Base-by-base conservation (phyloP, 2,329 filamentous ascomycete genomes). In the Aspergillus ustus region DNA sequence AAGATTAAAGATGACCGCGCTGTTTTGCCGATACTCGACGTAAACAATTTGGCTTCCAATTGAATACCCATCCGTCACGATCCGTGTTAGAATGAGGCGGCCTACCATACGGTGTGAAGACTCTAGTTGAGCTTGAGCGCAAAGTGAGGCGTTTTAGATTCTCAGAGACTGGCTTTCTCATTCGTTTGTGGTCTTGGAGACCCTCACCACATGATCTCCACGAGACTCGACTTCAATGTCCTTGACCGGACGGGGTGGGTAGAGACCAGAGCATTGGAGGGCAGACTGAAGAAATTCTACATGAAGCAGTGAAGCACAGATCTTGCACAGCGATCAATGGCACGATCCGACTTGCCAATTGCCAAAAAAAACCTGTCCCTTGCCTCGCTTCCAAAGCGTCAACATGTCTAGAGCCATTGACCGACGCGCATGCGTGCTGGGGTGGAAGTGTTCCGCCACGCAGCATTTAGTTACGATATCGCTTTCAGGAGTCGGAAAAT, bases 131-230 rank as follows among this genome's bases (percentile, higher is more conserved):
- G 46, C 22, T 48, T 9, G 45, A 44, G 19, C 19, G 40, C 52
- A 69, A 67, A 69, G 66, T 69, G 66, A 69, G 67, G 67, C 67
- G 67, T 59, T 40, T 40, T 59, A 66, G 62, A 62, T 54, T 22
- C 9, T 31, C 58, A 57, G 44, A 51, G 44, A 56, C 52, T 58
- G 40, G 54, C 57, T 51, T 59, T 60, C 63, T 62, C 59, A 57
- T 64, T 62, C 55, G 59, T 34, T 52, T 55, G 44, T 19, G 20
- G 46, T 31, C 52, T 50, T 55, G 54, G 48, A 59, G 51, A 31
- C 54, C 37, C 55, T 49, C 54, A 49, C 56, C 62, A 59, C 62
- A 64, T 61, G 56, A 59, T 62, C 28, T 46, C 45, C 29, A 43
- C 20, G 29, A 43, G 19, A 51, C 43, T 52, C 48, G 19, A 19